These are phyloP conservation scores for Malus hybrid DNA, from an alignment of 331 rosid genomes.

Conservation along the genomic window DNA sequence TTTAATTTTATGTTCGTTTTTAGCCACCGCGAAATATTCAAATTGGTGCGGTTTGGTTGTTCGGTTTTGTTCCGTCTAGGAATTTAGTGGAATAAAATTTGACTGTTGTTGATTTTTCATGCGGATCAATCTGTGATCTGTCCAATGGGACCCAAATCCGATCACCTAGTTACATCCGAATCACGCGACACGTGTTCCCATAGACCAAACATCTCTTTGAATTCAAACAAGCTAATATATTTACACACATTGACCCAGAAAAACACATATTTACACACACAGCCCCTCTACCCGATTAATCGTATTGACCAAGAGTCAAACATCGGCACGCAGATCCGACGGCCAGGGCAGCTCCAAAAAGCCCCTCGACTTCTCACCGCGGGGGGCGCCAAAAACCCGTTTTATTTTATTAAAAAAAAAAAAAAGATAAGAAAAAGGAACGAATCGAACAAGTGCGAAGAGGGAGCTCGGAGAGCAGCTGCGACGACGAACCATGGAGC, in stretches of 20 bases:
- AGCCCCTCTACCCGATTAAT: neutral
- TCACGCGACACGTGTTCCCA: conserved; percentile 38
- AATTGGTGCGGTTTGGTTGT: neutral
- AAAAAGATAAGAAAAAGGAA: neutral
- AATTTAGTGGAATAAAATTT: too few relatives aligned
- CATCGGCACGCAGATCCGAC: conserved; percentile 23
- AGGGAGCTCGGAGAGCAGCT: neutral
- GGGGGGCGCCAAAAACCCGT: conserved; percentile 82
- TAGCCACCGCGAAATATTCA: too few relatives aligned
- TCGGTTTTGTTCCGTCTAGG: accelerated
- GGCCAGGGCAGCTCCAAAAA: conserved; percentile 11
- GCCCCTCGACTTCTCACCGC: neutral
- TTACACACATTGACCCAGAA: neutral
- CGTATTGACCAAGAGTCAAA: conserved; percentile 41
- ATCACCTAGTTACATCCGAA: neutral
- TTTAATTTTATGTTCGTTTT: too few relatives aligned
- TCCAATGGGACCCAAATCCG: conserved; percentile 15
- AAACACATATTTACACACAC: neutral
- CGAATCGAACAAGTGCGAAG: neutral
- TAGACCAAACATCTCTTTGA: neutral
- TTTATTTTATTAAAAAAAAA: conserved; percentile 17
- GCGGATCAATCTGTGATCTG: conserved; percentile 8
- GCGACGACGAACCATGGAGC: conserved; percentile 56
- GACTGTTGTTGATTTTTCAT: neutral
- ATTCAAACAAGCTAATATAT: neutral